Base-by-base conservation (phyloP, 1,284 basidiomycete species). In the Sparassis latifolia region DNA sequence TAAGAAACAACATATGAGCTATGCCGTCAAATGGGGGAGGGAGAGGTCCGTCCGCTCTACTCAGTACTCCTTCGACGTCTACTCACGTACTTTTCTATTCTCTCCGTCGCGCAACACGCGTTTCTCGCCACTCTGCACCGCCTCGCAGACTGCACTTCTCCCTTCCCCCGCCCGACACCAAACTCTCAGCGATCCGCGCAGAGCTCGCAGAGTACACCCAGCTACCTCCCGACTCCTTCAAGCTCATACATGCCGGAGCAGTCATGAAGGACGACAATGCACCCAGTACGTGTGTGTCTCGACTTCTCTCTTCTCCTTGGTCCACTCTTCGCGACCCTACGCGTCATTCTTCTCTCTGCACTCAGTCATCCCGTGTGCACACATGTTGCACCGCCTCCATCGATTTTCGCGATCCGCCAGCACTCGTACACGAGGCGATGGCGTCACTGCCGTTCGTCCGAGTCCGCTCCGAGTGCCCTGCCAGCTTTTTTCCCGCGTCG, bases 221-320 rank as follows among this genome's bases (percentile, higher is more conserved):
- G 50, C 74, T 90, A 4, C 75, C 79, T 0, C 64, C 65, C 37
- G 57, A 74, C 57, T 75, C 76, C n/a, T 88, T 90, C 75, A 87
- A 89, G 63, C 76, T 92, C 63, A 78, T 92, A 51, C 83, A 87
- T 64, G 77, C 82, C 40, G 88, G 89, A 42, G 88, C 85, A 4
- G 74, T 91, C 60, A 84, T 90, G 79, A 85, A 82, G 55, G 87
- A 91, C 62, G 83, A 92, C 61, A 70, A 70, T 53, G 82, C 79
- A 3, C 80, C 77, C 42, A 71, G 84, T 88, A 60, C 62, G 79
- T 77, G 20, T n/a, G 84, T 88, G 59, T 62, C 78, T 77, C n/a
- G 28, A 40, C 44, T 10, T 40, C 41, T 27, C 33, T 31, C 28
- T 50, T 52, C 44, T 31, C 47, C 48, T 45, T 20, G 20, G 20